A percentile compares a stretch with the other conserved stretches of the same genome.
These are phyloP conservation scores for Piromyces sp. DNA, from an alignment of 192 early-diverging fungal genomes.

Conservation along the genomic window DNA sequence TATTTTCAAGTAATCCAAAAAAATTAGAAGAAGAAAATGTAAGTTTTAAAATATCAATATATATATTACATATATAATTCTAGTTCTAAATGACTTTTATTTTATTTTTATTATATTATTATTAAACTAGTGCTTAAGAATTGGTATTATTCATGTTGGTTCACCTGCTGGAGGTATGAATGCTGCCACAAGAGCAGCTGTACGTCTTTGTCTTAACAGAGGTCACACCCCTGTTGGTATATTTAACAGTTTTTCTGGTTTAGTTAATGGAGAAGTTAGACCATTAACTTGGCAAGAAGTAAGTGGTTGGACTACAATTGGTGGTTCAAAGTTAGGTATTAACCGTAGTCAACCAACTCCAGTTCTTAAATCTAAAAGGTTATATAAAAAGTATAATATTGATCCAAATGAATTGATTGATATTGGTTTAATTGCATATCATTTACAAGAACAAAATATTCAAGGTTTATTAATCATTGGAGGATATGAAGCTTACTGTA, in stretches of 20 bases:
- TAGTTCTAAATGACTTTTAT: too few species aligned
- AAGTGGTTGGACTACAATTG: not conserved
- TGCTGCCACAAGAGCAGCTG: not conserved
- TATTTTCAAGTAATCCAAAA: not conserved
- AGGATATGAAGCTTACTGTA: not conserved
- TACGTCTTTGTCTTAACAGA: not conserved
- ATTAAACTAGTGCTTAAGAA: not conserved
- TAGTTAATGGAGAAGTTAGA: not conserved
- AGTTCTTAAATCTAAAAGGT: not conserved
- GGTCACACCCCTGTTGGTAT: not conserved
- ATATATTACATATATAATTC: too few species aligned
- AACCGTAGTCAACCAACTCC: not conserved
- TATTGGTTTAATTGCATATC: not conserved
- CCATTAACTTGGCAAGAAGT: not conserved
- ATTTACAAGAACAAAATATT: not conserved
- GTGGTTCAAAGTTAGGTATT: not conserved
- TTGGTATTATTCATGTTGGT: not conserved
- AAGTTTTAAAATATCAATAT: too few species aligned
- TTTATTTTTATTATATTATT: too few species aligned
- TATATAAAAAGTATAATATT: not conserved
- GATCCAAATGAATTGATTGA: not conserved
- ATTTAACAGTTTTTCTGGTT: not conserved
- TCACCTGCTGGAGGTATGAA: not conserved
- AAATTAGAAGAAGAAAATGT: not conserved
- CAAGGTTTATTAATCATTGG: not conserved